Evolutionary conservation across 202 grass and related monocot genomes (phyloP).

Genomic region (Dendrocalamus latiflorus): DNA sequence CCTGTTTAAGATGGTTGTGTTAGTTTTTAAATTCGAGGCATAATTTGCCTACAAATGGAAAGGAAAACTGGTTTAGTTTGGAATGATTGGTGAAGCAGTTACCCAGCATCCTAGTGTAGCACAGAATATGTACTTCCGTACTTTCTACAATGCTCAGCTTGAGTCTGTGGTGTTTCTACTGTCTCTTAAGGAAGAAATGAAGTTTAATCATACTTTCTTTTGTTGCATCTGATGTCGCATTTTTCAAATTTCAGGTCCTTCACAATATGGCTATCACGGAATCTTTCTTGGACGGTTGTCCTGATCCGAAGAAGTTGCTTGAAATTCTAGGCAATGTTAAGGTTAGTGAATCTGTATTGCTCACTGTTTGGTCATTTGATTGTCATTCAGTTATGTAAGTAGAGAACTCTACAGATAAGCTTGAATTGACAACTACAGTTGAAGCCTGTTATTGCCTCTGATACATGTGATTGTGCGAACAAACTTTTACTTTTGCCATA

Average conservation of each 20-base stretch:
- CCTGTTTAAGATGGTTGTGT: not conserved
- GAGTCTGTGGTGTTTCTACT: slow-evolving; percentile 3
- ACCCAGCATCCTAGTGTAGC: not conserved
- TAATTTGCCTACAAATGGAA: not conserved
- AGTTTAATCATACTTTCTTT: not conserved
- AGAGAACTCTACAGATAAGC: not conserved
- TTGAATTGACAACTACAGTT: not conserved
- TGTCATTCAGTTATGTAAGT: not conserved
- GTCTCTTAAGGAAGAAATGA: slow-evolving; percentile 9
- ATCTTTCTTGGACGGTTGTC: slow-evolving; percentile 66
- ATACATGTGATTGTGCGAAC: not conserved
- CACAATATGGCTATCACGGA: slow-evolving; percentile 88
- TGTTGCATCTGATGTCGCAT: slow-evolving; percentile 17
- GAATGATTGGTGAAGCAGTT: not conserved
- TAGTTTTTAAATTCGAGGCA: not conserved
- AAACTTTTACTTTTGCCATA: not conserved
- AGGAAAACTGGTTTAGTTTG: not conserved
- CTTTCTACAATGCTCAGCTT: not conserved
- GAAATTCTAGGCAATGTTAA: slow-evolving; percentile 69
- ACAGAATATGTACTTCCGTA: not conserved
- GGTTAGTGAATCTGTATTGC: slow-evolving; percentile 39
- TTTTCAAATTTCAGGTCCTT: slow-evolving; percentile 57
- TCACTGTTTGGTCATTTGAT: not conserved
- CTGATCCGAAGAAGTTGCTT: slow-evolving; percentile 67
- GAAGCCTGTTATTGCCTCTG: not conserved